Conservation (phyloP, 1,139 yeast genomes). For the Candida gigantensis region DNA sequence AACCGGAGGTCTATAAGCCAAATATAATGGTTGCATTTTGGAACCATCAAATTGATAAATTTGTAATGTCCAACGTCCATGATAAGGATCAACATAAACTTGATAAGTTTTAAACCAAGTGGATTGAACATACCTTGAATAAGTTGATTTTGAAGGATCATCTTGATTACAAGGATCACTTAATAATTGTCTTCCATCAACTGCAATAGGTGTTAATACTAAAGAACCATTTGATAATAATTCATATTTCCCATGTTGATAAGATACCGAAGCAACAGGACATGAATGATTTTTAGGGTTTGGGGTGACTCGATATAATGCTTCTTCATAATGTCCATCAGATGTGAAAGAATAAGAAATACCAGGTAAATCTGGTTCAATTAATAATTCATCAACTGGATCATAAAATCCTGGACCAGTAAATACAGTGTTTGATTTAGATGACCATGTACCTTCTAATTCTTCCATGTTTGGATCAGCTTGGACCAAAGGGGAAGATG, state of each 20-base stretch:
- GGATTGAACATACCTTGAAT: slow-evolving; percentile 70
- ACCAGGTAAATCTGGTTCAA: slow-evolving; percentile 96
- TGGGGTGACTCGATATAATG: slow-evolving; percentile 73
- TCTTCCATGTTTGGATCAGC: slow-evolving; percentile 36
- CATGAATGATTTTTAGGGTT: slow-evolving; percentile 78
- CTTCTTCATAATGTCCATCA: slow-evolving; percentile 91
- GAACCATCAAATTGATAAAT: slow-evolving; percentile 82
- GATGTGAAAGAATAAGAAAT: slow-evolving; percentile 87
- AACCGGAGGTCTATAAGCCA: slow-evolving; percentile 91
- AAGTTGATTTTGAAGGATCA: slow-evolving; percentile 46
- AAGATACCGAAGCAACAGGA: slow-evolving; percentile 77
- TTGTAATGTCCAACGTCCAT: slow-evolving; percentile 77
- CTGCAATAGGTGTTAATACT: slow-evolving; percentile 68
- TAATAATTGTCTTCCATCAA: slow-evolving; percentile 90
- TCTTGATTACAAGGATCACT: slow-evolving; percentile 77
- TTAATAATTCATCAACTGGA: slow-evolving; percentile 89
- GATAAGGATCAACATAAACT: slow-evolving; percentile 71
- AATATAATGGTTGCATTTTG: slow-evolving; percentile 80
- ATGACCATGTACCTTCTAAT: slow-evolving; percentile 90
- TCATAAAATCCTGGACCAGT: slow-evolving; percentile 97
- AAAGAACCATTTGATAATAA: slow-evolving; percentile 66
- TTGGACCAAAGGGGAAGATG: slow-evolving; percentile 10
- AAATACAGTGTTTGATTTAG: slow-evolving; percentile 90
- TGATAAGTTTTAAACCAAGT: slow-evolving; percentile 60
- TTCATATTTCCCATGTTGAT: slow-evolving; percentile 85